Conservation (phyloP, 2,329 filamentous ascomycete genomes). For the Gnomoniopsis smithogilvyi region DNA sequence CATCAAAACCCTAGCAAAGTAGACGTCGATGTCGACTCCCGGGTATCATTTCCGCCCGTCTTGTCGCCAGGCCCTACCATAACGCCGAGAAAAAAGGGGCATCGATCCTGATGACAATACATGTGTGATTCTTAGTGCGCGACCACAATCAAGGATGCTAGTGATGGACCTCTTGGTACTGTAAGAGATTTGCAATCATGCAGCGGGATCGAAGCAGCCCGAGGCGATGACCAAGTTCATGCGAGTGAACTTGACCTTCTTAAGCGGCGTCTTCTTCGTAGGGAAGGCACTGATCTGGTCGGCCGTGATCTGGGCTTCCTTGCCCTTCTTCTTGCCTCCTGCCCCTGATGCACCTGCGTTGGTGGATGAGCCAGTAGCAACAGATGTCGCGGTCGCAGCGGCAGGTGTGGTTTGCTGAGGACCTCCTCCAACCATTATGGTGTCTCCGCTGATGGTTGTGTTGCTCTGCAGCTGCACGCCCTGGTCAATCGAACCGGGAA, state of each 20-base stretch:
- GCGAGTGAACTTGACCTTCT: constrained; percentile 88
- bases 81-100: background rate
- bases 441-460: constrained; percentile 33
- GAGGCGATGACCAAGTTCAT: constrained; percentile 93
- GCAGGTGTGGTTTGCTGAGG: constrained; percentile 33
- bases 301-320: constrained; percentile 84
- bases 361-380: constrained; percentile 30
- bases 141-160: background rate
- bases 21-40: background rate
- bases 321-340: constrained; percentile 69
- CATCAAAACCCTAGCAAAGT: background rate
- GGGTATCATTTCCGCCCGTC: constrained; percentile 4
- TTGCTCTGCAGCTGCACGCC: constrained; percentile 26
- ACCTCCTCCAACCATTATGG: constrained; percentile 35
- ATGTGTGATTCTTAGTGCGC: background rate
- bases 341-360: constrained; percentile 25
- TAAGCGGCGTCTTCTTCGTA: constrained; percentile 93
- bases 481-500: constrained; percentile 22
- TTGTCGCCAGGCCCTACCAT: background rate
- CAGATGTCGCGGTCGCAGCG: constrained; percentile 31
- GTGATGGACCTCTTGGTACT: background rate
- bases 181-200: background rate
- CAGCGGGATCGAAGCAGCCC: constrained; percentile 56
- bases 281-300: constrained; percentile 95
- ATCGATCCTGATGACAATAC: background rate